Evolutionary conservation across 2,329 filamentous ascomycete species (phyloP), one percentile per base, ranked within the genome.

Genomic region (Parascedosporium putredinis): DNA sequence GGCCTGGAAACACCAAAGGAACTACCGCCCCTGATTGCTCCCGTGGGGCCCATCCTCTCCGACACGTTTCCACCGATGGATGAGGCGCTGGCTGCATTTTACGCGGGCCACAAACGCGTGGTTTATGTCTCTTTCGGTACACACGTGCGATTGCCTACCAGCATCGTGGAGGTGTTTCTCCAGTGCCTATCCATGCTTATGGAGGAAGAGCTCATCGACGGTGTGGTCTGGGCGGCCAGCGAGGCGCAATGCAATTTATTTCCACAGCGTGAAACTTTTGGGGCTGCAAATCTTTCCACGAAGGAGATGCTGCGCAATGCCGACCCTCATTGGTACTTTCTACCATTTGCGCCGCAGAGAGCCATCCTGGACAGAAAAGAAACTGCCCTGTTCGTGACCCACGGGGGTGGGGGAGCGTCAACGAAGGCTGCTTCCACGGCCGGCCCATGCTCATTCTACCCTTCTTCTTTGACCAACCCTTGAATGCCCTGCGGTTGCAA

Each of bases 391-490:
- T 36, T 16, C n/a, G n/a, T 36, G 20, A 36, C 33, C 4, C 33
- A 36, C n/a, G 33, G 33, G 3, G 55, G 59, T 0, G 54, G 72
- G 3, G 63, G 3, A 47, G 52, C 1, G 50, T 51, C 1, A 52
- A 57, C 22, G 42, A 23, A 44, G 24, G 42, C 8, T 20, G 20
- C 24, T 23, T 20, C 51, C 66, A 70, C 45, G 68, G 67, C 1
- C 63, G 57, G 1, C 63, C 63, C 0, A 60, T 68, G 47, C 52
- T 72, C 0, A 51, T 54, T 1, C 58, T 72, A 18, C 62, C 62
- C 0, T 63, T 66, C 52, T 72, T 67, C 57, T 67, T 65, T 29
- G 70, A 72, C 46, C 70, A 73, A 52, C 58, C 67, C 6, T 58
- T 58, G 10, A 71, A 36, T 18, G 33, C 12, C n/a, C 33, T 18